These are phyloP conservation scores for Lecanosticta acicola DNA, from an alignment of 2,329 filamentous ascomycete genomes.

Conservation along the genomic window DNA sequence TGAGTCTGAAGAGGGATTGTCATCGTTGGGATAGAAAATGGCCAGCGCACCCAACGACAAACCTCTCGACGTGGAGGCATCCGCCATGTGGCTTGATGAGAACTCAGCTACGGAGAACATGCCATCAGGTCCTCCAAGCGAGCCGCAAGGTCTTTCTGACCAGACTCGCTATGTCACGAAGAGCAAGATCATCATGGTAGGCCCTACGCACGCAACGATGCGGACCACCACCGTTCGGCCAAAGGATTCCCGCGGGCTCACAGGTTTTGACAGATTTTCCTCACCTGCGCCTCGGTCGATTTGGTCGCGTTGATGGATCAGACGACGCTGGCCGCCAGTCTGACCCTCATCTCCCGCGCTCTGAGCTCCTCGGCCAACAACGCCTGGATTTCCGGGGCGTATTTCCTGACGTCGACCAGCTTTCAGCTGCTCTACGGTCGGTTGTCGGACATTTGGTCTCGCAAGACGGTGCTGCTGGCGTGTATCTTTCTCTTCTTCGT, in stretches of 20 bases:
- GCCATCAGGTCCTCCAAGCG: not conserved
- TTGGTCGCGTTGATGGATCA: conserved; percentile 54
- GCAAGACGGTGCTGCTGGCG: conserved; percentile 56
- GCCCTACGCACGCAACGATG: too few species aligned
- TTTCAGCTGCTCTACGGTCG: conserved; percentile 57
- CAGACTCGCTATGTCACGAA: conserved; percentile 53
- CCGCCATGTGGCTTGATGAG: too few species aligned
- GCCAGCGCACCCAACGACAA: too few species aligned
- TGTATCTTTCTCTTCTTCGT: conserved; percentile 57
- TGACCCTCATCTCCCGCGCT: conserved; percentile 50
- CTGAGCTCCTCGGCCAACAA: conserved; percentile 47
- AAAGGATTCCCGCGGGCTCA: too few species aligned
- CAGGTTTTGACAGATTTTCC: too few species aligned
- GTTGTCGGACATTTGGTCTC: conserved; percentile 61
- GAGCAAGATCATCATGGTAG: conserved; percentile 49
- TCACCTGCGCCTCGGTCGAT: conserved; percentile 53
- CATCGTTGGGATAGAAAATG: too few species aligned
- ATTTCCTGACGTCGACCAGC: conserved; percentile 48
- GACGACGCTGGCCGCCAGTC: conserved; percentile 51
- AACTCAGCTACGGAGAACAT: too few species aligned
- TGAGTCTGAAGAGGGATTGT: too few species aligned
- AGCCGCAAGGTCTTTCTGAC: conserved; percentile 44
- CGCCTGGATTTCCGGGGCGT: conserved; percentile 53
- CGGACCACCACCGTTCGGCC: too few species aligned
- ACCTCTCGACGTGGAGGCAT: too few species aligned